Base-by-base conservation (phyloP, 2,329 filamentous ascomycete species). In the Colletotrichum agaves region DNA sequence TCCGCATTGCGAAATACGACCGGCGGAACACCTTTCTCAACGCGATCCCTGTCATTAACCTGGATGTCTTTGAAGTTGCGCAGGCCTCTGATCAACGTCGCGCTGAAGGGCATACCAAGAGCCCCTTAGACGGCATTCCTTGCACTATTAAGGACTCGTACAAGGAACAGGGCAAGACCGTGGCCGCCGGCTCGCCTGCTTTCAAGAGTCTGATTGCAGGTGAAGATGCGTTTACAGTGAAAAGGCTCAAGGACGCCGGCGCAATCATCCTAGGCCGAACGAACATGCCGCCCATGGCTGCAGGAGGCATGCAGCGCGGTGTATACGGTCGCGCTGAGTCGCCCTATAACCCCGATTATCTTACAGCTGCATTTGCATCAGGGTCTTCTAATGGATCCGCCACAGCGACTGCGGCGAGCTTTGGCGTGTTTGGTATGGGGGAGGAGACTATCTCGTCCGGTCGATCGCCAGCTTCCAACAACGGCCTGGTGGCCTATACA, bases 101-200 rank as follows among this genome's bases (percentile, higher is more conserved):
- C 3, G 70, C 71, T 4, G 56, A 63, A 3, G 71, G 71, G 8
- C 12, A 12, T 1, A 49, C 77, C 1, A 3, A 23, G 8, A 23
- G 62, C 4, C 59, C 47, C 1, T 77, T 88, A 0, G 85, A 89
- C 69, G 85, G 87, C 1, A 87, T 89, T 5, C 86, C 86, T 0
- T 88, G 81, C 65, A 86, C 85, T 0, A 78, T 87, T 70, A 89
- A 89, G 73, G 87, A 89, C 72, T 84, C 80, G 70, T 88, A 84
- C 78, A 87, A 84, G 69, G 82, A 85, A 35, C 78, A 79, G 33
- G 83, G 83, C 2, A 81, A 88, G 79, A 85, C 82, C 0, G 82
- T 84, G 1, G 85, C 86, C 0, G 76, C 80, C 58, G 87, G 86
- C 1, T 88, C 85, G 0, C 84, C 84, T 3, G 87, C 86, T 0